These are phyloP conservation scores for Cutaneotrichosporon cyanovorans DNA, from an alignment of 1,284 basidiomycete species.

Conservation along the genomic window DNA sequence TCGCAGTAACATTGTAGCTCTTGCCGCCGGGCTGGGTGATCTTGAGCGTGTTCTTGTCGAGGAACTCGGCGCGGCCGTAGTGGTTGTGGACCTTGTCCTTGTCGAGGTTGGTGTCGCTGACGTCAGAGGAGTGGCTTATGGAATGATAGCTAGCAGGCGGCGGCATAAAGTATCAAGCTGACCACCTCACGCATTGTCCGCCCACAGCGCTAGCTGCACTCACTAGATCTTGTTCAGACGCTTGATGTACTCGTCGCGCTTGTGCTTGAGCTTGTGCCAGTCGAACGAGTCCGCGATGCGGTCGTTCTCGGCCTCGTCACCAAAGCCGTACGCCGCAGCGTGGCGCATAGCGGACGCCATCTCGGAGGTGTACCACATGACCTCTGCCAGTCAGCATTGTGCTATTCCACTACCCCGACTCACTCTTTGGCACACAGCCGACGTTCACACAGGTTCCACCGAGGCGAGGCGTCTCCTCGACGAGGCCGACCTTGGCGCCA, in stretches of 20 bases:
- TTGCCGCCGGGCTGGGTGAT: slow-evolving; percentile 57
- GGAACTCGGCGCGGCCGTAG: slow-evolving; percentile 67
- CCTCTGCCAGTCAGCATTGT: slow-evolving; percentile 50
- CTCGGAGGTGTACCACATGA: slow-evolving; percentile 99
- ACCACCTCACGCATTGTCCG: too few species aligned
- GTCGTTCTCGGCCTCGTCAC: slow-evolving; percentile 47
- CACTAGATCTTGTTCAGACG: slow-evolving; percentile 83
- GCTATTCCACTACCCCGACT: slow-evolving; percentile 3
- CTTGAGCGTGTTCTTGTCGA: slow-evolving; percentile 59
- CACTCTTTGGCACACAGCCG: slow-evolving; percentile 39
- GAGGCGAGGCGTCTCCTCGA: slow-evolving; percentile 68
- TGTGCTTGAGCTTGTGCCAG: slow-evolving; percentile 85
- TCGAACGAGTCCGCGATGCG: slow-evolving; percentile 60
- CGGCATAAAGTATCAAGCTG: background rate
- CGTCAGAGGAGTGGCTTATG: slow-evolving; percentile 5
- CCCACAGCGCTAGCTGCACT: too few species aligned
- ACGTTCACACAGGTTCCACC: slow-evolving; percentile 93
- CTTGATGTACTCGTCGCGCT: slow-evolving; percentile 91
- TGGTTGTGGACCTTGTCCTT: slow-evolving; percentile 88
- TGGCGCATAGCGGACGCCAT: slow-evolving; percentile 73
- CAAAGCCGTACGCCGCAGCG: slow-evolving; percentile 69
- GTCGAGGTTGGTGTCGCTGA: slow-evolving; percentile 65
- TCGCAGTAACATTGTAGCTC: slow-evolving; percentile 62
- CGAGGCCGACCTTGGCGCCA: slow-evolving; percentile 85
- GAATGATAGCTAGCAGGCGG: too few species aligned